Base-by-base conservation (phyloP, 177 flowering plant genomes). In the Telopea speciosissima region DNA sequence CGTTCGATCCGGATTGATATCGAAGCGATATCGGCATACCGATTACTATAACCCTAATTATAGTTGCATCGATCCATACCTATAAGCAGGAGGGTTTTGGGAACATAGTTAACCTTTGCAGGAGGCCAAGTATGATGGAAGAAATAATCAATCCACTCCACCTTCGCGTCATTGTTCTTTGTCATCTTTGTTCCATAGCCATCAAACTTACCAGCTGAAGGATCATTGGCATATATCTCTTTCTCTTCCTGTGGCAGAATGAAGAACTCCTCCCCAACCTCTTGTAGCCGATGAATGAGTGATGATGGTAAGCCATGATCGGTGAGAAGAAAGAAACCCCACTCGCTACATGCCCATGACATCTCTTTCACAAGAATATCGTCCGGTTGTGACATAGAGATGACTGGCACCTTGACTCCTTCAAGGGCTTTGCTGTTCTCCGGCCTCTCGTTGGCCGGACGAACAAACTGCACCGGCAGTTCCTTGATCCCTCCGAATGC, bases 171-270 rank as follows among this genome's bases (percentile, higher is more conserved):
- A 16, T 40, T 65, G 66, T 83, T 79, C 67, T 80, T 82, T 10
- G 80, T 78, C 85, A 86, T 77, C 72, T 81, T 85, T 2, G 88
- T 86, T 1, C 88, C 87, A 64, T 86, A 86, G 33, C 90, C 90
- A 73, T 86, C 86, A 56, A 83, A 72, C 58, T 59, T 75, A 0
- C 86, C 85, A 16, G 24, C 42, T 3, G 84, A 64, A 16, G 82
- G 75, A 31, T 81, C 83, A 63, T 83, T 84, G 3, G 87, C 84
- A 61, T 79, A 76, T 14, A 28, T 75, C 80, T 86, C 88, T 70
- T 85, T 86, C 73, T 83, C 86, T 68, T 78, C 75, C 65, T 70
- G 81, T 8, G 88, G 83, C 21, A 83, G 83, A 33, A 8, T 33
- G 22, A 86, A 86, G 76, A 86, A 86, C 59, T 78, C 81, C 36